Conservation (phyloP, 345 rosid genomes). For the Dovyalis caffra region DNA sequence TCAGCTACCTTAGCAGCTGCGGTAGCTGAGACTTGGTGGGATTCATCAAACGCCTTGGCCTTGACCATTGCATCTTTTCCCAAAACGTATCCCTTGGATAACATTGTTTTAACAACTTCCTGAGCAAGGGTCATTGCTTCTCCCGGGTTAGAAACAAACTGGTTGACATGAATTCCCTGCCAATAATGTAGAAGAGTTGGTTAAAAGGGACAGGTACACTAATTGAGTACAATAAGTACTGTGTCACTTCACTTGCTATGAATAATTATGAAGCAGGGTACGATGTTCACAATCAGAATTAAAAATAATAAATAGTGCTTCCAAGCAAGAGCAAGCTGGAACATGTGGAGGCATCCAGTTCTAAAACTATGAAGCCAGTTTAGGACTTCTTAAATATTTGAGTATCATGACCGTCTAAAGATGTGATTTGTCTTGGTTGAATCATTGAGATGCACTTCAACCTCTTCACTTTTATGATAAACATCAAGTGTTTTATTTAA, state of each 20-base stretch:
- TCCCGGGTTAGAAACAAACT: slow-evolving; percentile 55
- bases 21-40: slow-evolving; percentile 52
- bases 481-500: too few relatives aligned
- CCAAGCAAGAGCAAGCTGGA: too few relatives aligned
- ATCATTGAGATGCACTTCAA: too few relatives aligned
- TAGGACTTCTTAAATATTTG: too few relatives aligned
- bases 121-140: slow-evolving; percentile 78
- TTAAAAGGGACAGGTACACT: background rate
- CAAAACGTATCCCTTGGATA: slow-evolving; percentile 65
- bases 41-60: slow-evolving; percentile 76
- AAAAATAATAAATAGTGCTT: too few relatives aligned
- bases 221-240: background rate
- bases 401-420: too few relatives aligned
- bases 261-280: background rate
- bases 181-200: background rate
- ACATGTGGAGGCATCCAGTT: too few relatives aligned
- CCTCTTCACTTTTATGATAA: too few relatives aligned
- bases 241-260: background rate
- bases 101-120: slow-evolving; percentile 74
- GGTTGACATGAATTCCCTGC: slow-evolving; percentile 45
- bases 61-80: slow-evolving; percentile 67
- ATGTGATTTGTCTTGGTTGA: too few relatives aligned
- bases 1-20: slow-evolving; percentile 66
- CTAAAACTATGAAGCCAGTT: too few relatives aligned
- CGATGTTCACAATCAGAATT: too few relatives aligned